Evolutionary conservation across 2,329 filamentous ascomycete genomes (phyloP).

Genomic region (Pseudogymnoascus sp.): DNA sequence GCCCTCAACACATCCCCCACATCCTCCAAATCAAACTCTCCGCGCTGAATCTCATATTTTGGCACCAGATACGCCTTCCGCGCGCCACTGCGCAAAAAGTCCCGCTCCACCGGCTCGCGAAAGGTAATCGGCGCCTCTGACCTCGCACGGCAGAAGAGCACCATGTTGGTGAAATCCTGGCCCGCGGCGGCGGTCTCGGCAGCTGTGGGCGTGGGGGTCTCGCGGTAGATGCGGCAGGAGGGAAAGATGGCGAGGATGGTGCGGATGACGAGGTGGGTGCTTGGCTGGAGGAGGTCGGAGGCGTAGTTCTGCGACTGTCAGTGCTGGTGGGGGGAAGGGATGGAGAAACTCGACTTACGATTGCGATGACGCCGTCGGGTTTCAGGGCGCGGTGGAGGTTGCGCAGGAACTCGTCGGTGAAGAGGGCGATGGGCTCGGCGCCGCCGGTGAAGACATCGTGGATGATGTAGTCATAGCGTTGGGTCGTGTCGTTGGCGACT

Average conservation of each 20-base stretch:
- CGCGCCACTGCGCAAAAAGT: constrained; percentile 65
- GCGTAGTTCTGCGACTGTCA: constrained; percentile 69
- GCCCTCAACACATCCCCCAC: constrained; percentile 43
- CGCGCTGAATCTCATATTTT: constrained; percentile 54
- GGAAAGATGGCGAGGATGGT: constrained; percentile 80
- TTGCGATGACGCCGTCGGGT: constrained; percentile 74
- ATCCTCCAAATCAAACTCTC: constrained; percentile 22
- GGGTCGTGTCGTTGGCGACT: constrained; percentile 29
- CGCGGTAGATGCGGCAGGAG: constrained; percentile 85
- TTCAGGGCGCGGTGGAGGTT: constrained; percentile 64
- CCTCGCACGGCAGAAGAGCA: constrained; percentile 64
- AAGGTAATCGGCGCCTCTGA: constrained; percentile 52
- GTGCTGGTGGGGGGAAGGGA: background rate
- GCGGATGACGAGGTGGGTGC: constrained; percentile 68
- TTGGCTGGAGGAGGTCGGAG: constrained; percentile 70
- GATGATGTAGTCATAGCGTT: constrained; percentile 80
- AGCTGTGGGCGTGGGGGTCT: constrained; percentile 48
- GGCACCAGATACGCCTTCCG: constrained; percentile 65
- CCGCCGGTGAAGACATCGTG: constrained; percentile 98
- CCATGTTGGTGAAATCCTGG: constrained; percentile 86
- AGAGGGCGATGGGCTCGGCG: constrained; percentile 79
- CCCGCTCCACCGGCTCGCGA: constrained; percentile 51
- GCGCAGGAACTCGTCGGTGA: constrained; percentile 75
- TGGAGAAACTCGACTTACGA: constrained; percentile 47
- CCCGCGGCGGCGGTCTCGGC: constrained; percentile 39